A percentile compares a stretch with the other conserved stretches of the same genome.
phyloP scores from a whole-genome alignment of 2,329 filamentous ascomycete species.

The Aspergillus hiratsukae region DNA sequence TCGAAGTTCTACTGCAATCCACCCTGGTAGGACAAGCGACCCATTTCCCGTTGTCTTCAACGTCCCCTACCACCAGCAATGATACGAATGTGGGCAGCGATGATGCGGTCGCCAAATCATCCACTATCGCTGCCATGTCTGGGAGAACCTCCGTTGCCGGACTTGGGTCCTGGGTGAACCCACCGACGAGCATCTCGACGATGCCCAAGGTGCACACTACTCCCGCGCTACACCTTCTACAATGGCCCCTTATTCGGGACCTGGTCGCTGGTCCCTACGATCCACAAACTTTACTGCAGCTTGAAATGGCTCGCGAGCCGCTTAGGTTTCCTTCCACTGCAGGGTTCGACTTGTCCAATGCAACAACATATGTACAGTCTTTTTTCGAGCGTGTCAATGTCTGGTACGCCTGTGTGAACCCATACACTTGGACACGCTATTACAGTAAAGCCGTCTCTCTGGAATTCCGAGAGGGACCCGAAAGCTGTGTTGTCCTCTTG shows the following conservation, averaged over 20 bases:
- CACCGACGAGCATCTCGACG: slow-evolving; percentile 66
- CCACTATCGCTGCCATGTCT: slow-evolving; percentile 10
- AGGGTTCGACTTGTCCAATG: slow-evolving; percentile 69
- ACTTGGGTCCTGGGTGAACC: slow-evolving; percentile 66
- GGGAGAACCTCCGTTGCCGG: slow-evolving; percentile 55
- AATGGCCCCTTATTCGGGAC: slow-evolving; percentile 74
- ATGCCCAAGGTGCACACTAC: slow-evolving; percentile 85
- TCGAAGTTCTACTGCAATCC: slow-evolving; percentile 73
- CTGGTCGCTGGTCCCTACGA: slow-evolving; percentile 73
- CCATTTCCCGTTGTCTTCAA: slow-evolving; percentile 46
- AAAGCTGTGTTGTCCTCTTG: slow-evolving; percentile 76
- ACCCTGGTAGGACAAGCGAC: slow-evolving; percentile 46
- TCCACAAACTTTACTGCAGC: slow-evolving; percentile 72
- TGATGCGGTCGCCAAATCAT: slow-evolving; percentile 42
- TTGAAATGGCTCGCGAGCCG: slow-evolving; percentile 77
- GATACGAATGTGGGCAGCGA: slow-evolving; percentile 59
- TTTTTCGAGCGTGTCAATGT: slow-evolving; percentile 79
- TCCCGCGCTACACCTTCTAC: slow-evolving; percentile 62
- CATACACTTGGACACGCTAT: slow-evolving; percentile 71
- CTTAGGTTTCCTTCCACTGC: slow-evolving; percentile 56
- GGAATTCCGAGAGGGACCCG: slow-evolving; percentile 71
- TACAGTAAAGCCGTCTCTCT: slow-evolving; percentile 71
- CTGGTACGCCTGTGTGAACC: slow-evolving; percentile 83
- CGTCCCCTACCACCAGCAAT: slow-evolving; percentile 63
- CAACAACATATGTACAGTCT: slow-evolving; percentile 68